A percentile compares a stretch with the other conserved stretches of the same genome.
Conservation (phyloP, 345 rosid genomes). For the Arabidopsis arenosa region DNA sequence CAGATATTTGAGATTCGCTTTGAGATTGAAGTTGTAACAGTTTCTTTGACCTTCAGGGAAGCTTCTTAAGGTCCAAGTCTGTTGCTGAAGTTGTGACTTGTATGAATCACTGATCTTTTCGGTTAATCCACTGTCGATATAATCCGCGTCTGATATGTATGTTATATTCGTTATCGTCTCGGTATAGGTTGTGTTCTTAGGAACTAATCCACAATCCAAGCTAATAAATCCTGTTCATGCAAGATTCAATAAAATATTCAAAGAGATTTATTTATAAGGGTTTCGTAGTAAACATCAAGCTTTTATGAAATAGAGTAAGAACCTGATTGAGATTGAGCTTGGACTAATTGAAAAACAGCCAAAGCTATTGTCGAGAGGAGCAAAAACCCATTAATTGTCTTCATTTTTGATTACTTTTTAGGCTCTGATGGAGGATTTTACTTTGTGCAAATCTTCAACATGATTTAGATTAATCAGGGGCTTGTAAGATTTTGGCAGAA, state of each 20-base stretch:
- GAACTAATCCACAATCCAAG: slow-evolving; percentile 42
- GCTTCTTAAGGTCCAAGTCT: slow-evolving; percentile 41
- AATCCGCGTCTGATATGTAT: slow-evolving; percentile 37
- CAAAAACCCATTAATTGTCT: slow-evolving; percentile 18
- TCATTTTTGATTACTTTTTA: slow-evolving; percentile 20
- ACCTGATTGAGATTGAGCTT: slow-evolving; percentile 46
- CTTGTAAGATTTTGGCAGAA: neutral
- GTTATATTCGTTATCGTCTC: slow-evolving; percentile 38
- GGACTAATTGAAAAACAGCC: slow-evolving; percentile 12
- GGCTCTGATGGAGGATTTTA: neutral
- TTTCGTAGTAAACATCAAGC: neutral
- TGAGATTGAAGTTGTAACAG: slow-evolving; percentile 47
- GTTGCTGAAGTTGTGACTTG: slow-evolving; percentile 17
- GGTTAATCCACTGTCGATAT: slow-evolving; percentile 39
- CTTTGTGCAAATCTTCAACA: slow-evolving; percentile 7
- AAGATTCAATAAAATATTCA: neutral
- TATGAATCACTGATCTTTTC: slow-evolving; percentile 29
- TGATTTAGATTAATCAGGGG: neutral
- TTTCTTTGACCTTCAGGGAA: slow-evolving; percentile 47
- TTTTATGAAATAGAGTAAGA: slow-evolving; percentile 15
- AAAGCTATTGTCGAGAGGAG: slow-evolving; percentile 9
- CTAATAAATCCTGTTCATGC: slow-evolving; percentile 41
- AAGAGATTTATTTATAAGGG: neutral
- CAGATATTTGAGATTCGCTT: slow-evolving; percentile 30
- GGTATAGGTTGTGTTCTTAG: slow-evolving; percentile 22